Base-by-base conservation (phyloP, 768 basidiomycete genomes). In the Hygrocybe punicea region DNA sequence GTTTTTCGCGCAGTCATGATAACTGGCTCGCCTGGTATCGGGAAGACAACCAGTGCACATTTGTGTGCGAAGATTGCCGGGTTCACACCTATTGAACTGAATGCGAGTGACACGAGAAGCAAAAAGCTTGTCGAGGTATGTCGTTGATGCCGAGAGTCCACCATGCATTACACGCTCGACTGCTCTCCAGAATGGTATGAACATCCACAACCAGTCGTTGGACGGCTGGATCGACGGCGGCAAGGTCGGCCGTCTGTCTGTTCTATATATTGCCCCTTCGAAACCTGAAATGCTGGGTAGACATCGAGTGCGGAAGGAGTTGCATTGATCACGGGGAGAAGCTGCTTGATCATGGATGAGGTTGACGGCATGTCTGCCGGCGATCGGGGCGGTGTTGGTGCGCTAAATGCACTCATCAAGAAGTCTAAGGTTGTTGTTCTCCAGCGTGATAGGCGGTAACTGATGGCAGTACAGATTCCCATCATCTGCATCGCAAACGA, bases 291-390 rank as follows among this genome's bases (percentile, higher is more conserved):
- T 36, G 9, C 17, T 11, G 69, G 67, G 55, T 56, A 82, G 85
- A 71, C 72, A 19, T 84, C 82, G 8, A 91, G 89, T 59, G 81
- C 84, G 1, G 73, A 83, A 1, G 94, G 89, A 2, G 77, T 95
- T 2, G 29, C 8, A 29, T 67, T 76, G 14, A 85, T 98, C 61
- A 93, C 89, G 0, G 83, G 89, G 63, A 84, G 79, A 68, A 83
- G 89, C 0, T 92, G 93, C 61, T 76, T 99, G 45, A 98, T 99
- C 68, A 98, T 99, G 96, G 97, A 99, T 65, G 97, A 99, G 69
- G 96, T 98, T 2, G 97, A 99, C 62, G 97, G 97, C 1, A 99
- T 98, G 95, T 96, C 93, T 5, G 91, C 91, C 3, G 97, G 97
- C 16, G 97, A 99, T 71, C 81, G 97, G 45, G 97, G 97, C 14